phyloP scores from a whole-genome alignment of 345 rosid genomes.

The Noccaea bulbosa region DNA sequence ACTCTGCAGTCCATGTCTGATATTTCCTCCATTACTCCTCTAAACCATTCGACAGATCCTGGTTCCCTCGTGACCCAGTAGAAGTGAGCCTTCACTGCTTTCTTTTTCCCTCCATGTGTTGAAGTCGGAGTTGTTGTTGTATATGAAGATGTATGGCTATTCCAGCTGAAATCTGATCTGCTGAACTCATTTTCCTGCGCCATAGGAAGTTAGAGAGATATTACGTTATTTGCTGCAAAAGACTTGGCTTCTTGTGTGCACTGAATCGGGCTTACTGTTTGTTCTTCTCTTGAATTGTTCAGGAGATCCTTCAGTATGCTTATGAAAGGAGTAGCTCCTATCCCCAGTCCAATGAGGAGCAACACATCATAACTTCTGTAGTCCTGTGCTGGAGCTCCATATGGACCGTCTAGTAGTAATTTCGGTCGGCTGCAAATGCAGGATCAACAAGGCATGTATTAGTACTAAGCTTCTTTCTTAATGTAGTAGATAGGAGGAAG shows the following conservation, averaged over 20 bases:
- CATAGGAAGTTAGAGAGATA: constrained; percentile 41
- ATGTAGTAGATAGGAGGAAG: constrained; percentile 17
- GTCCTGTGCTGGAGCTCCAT: constrained; percentile 98
- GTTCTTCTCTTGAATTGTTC: constrained; percentile 79
- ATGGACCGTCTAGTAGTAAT: constrained; percentile 85
- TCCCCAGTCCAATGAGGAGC: constrained; percentile 94
- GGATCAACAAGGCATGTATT: constrained; percentile 29
- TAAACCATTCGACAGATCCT: constrained; percentile 94
- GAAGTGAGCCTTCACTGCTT: constrained; percentile 74
- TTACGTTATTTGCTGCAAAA: constrained; percentile 19
- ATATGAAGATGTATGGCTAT: constrained; percentile 65
- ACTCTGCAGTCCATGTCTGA: constrained; percentile 91
- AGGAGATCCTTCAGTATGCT: constrained; percentile 91
- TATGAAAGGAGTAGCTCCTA: constrained; percentile 96
- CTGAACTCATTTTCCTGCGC: constrained; percentile 65
- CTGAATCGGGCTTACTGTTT: constrained; percentile 46
- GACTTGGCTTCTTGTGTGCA: neutral
- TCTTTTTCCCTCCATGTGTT: constrained; percentile 58
- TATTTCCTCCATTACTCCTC: constrained; percentile 94
- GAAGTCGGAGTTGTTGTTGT: constrained; percentile 48
- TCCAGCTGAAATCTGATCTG: constrained; percentile 71
- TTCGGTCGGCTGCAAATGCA: constrained; percentile 63
- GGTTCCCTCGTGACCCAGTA: constrained; percentile 98
- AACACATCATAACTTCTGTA: constrained; percentile 85
- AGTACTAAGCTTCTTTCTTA: constrained; percentile 13